A percentile compares a stretch with the other conserved stretches of the same genome.
These are phyloP conservation scores for Ocimum tenuiflorum DNA, from an alignment of 257 asterid species.

Conservation along the genomic window DNA sequence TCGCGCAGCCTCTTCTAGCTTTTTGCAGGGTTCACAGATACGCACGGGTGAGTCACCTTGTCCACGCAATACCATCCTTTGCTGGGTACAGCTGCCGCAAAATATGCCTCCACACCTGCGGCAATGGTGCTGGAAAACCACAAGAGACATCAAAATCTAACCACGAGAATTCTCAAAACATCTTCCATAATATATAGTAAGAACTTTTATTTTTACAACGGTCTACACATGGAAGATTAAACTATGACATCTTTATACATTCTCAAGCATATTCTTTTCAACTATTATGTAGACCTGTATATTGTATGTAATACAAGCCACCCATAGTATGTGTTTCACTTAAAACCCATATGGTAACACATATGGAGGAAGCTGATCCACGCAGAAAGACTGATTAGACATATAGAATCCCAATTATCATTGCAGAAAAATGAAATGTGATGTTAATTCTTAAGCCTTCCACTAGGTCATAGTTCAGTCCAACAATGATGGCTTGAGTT, in stretches of 20 bases:
- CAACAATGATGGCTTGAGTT: background rate
- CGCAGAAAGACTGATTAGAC: background rate
- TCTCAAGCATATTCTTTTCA: background rate
- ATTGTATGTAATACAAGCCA: background rate
- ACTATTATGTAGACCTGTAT: background rate
- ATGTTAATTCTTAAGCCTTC: background rate
- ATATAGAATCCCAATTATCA: background rate
- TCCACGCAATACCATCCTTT: slow-evolving; percentile 88
- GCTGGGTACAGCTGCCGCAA: slow-evolving; percentile 77
- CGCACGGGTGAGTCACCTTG: slow-evolving; percentile 99
- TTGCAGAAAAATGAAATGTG: background rate
- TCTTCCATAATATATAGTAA: background rate
- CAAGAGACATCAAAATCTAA: slow-evolving; percentile 16
- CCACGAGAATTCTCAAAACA: background rate
- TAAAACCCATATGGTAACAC: background rate
- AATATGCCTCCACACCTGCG: slow-evolving; percentile 97
- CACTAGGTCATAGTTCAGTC: background rate
- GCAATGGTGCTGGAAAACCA: slow-evolving; percentile 86
- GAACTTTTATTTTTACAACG: background rate
- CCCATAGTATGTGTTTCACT: background rate
- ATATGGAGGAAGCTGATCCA: background rate
- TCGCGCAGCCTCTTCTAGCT: slow-evolving; percentile 84
- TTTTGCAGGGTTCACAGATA: slow-evolving; percentile 90
- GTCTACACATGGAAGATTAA: background rate
- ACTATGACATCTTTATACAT: background rate